A percentile compares a stretch with the other conserved stretches of the same genome.
phyloP scores from a whole-genome alignment of 139 green algal species.

The Tetraselmis chui region DNA sequence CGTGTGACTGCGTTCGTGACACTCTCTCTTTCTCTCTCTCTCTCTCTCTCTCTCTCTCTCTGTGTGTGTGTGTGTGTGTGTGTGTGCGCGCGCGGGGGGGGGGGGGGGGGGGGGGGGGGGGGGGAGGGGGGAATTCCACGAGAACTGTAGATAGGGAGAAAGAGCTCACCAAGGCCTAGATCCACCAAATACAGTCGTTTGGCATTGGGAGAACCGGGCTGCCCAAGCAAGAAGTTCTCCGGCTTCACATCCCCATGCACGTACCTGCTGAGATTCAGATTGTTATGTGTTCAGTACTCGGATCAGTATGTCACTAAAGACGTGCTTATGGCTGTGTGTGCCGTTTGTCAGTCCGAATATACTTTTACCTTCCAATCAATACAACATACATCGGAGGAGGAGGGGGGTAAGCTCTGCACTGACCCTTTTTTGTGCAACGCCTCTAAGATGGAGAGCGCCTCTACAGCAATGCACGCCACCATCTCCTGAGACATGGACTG shows the following conservation, averaged over 20 bases:
- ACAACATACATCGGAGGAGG: not conserved
- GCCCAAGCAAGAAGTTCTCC: constrained; percentile 97
- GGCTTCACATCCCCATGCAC: constrained; percentile 99
- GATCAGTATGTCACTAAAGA: not conserved
- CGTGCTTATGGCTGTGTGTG: not conserved
- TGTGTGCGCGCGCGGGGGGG: not conserved
- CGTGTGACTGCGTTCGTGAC: no score
- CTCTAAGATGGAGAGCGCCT: constrained; percentile 95
- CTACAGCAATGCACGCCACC: constrained; percentile 96
- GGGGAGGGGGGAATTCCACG: not conserved
- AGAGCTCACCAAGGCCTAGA: constrained; percentile 75
- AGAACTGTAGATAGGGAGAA: constrained; percentile 4
- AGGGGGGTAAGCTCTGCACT: not conserved
- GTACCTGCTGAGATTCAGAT: constrained; percentile 55
- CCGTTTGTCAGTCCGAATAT: no score
- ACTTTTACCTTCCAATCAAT: no score
- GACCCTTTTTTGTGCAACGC: constrained; percentile 91
- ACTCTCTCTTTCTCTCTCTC: not conserved
- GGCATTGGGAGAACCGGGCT: constrained; percentile 66
- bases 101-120: no score
- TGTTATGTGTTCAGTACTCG: no score
- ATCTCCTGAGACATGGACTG: constrained; percentile 97
- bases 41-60: not conserved
- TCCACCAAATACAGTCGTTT: constrained; percentile 97
- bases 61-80: not conserved